phyloP scores from a whole-genome alignment of 305 asterid species.

The Ajuga reptans region DNA sequence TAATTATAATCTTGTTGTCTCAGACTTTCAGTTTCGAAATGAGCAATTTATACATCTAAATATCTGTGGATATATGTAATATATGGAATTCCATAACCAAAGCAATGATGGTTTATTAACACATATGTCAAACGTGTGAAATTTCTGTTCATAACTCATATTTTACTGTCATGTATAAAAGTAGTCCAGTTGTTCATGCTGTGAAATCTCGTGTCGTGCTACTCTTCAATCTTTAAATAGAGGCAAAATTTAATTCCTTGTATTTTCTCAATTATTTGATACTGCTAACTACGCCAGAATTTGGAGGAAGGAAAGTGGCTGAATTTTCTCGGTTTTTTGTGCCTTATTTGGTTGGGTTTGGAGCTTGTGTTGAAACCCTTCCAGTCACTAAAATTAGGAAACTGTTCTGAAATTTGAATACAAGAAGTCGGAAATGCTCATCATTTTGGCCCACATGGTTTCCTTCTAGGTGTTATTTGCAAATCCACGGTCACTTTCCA shows the following conservation, averaged over 20 bases:
- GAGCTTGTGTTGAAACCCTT: neutral
- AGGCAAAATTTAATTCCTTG: neutral
- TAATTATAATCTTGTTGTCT: neutral
- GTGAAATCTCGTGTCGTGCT: neutral
- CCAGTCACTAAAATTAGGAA: neutral
- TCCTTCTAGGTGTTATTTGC: neutral
- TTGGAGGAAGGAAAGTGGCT: neutral
- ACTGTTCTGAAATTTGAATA: neutral
- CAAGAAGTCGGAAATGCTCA: neutral
- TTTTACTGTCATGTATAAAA: neutral
- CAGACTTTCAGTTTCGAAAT: neutral
- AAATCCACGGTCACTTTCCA: neutral
- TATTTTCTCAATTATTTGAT: neutral
- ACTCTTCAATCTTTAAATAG: neutral
- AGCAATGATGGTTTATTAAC: neutral
- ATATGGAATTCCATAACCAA: neutral
- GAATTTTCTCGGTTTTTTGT: neutral
- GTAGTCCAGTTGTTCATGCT: neutral
- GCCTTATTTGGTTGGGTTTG: neutral
- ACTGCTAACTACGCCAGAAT: neutral
- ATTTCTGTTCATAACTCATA: neutral
- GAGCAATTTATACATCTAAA: slow-evolving; percentile 7
- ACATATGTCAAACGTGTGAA: neutral
- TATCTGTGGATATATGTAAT: neutral
- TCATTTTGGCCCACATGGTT: neutral